These are phyloP conservation scores for Periconia sp. DNA, from an alignment of 2,329 filamentous ascomycete species.

Conservation along the genomic window DNA sequence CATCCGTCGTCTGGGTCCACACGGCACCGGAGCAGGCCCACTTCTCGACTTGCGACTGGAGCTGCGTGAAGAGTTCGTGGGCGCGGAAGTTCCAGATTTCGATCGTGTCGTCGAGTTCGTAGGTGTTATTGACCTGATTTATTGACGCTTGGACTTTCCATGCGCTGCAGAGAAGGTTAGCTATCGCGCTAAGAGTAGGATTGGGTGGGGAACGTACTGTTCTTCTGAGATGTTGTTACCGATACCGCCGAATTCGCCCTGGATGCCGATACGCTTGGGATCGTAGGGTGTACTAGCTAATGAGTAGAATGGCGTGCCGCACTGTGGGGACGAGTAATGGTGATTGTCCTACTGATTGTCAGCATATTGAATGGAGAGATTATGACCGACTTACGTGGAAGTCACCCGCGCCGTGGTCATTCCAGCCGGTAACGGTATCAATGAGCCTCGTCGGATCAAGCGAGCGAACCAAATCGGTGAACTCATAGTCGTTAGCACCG, in stretches of 20 bases:
- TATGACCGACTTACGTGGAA: constrained; percentile 43
- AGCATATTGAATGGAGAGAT: constrained; percentile 2
- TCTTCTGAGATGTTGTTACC: constrained; percentile 69
- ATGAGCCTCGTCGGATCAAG: constrained; percentile 70
- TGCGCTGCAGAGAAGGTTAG: constrained; percentile 51
- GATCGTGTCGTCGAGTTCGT: constrained; percentile 66
- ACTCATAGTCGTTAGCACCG: constrained; percentile 54
- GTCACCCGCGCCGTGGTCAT: constrained; percentile 71
- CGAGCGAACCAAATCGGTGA: constrained; percentile 61
- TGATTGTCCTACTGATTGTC: constrained; percentile 69
- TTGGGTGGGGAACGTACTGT: constrained; percentile 53
- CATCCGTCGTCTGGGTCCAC: constrained; percentile 77
- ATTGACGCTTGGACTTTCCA: constrained; percentile 69
- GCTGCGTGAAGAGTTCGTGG: constrained; percentile 56
- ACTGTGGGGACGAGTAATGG: constrained; percentile 74
- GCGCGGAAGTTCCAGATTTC: constrained; percentile 71
- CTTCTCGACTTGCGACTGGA: constrained; percentile 56
- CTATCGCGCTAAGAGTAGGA: not conserved
- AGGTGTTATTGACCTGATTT: constrained; percentile 68
- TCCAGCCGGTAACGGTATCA: constrained; percentile 69
- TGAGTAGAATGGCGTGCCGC: constrained; percentile 72
- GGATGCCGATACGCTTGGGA: constrained; percentile 67
- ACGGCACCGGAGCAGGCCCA: constrained; percentile 71
- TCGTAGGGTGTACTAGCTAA: constrained; percentile 58
- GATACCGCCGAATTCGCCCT: constrained; percentile 75